A percentile compares a stretch with the other conserved stretches of the same genome.
phyloP scores from a whole-genome alignment of 2,329 filamentous ascomycete genomes.

The Passalora sequoiae region DNA sequence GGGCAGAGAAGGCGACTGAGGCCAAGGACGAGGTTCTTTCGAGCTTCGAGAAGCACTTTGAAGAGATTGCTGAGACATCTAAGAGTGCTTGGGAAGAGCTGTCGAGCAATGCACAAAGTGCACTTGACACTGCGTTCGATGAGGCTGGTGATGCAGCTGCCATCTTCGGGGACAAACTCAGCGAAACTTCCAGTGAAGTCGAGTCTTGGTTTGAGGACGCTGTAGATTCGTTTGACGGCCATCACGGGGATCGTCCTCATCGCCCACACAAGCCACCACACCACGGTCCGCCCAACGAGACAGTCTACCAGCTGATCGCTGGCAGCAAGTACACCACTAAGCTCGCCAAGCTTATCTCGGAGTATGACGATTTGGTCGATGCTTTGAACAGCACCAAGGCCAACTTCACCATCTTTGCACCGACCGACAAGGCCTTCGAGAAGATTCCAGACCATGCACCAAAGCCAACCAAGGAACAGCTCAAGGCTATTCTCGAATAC shows the following conservation, averaged over 20 bases:
- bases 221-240: conserved; percentile 32
- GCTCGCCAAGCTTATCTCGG: conserved; percentile 68
- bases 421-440: conserved; percentile 70
- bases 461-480: conserved; percentile 64
- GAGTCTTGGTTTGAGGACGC: conserved; percentile 45
- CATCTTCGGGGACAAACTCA: conserved; percentile 38
- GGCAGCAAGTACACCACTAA: conserved; percentile 70
- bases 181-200: conserved; percentile 43
- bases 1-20: conserved; percentile 30
- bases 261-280: conserved; percentile 29
- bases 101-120: conserved; percentile 26
- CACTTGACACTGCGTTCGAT: conserved; percentile 28
- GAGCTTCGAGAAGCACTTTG: conserved; percentile 33
- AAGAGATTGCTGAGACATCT: conserved; percentile 21
- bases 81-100: conserved; percentile 17
- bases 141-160: conserved; percentile 36
- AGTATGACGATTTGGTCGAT: conserved; percentile 66
- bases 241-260: conserved; percentile 21
- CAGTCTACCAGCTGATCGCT: conserved; percentile 75
- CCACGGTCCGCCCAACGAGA: conserved; percentile 55
- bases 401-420: conserved; percentile 78
- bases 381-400: conserved; percentile 67
- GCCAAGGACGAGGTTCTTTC: conserved; percentile 36
- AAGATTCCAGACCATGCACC: conserved; percentile 52
- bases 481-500: conserved; percentile 67